Evolutionary conservation across 257 asterid species (phyloP), one percentile per base, ranked within the genome.

Genomic region (Linaria vulgaris): DNA sequence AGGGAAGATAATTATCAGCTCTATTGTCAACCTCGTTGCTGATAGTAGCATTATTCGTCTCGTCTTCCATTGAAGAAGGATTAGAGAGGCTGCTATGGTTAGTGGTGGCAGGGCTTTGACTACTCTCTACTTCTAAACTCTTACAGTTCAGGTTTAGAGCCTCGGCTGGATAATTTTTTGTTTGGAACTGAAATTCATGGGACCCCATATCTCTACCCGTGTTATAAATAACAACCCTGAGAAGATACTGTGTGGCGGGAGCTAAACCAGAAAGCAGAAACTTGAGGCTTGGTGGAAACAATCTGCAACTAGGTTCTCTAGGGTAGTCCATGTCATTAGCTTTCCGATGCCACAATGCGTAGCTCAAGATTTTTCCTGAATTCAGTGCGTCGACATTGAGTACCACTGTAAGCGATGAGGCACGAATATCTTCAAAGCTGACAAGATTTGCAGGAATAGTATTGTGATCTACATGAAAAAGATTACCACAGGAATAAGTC

Each of bases 21-120:
- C 81, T 66, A 58, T 78, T 74, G 45, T 77, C 81, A 20, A 70
- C 78, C 66, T 66, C 83, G 5, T 64, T 78, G 71, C 79, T 73
- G 79, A 87, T 86, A 69, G 73, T 10, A 52, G 24, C 71, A 56
- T 85, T 78, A 44, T 77, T 82, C 58, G 85, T 86, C 75, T 86
- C 96, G 31, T 91, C 96, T 72, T 91, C 98, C 37, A 88, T 80
- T 0, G 96, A 84, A 22, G 96, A 88, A 64, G 94, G 96, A 80
- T 88, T 89, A 7, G 97, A 92, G 69, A 85, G 89, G 71, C 85
- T 88, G 74, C 98, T 88, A 64, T 81, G 83, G 79, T 86, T 86
- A 41, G 90, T 82, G 41, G 90, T 82, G 6, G 80, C 72, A 27
- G 87, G 85, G 56, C 91, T 86, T 69, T 69, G 82, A 60, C 83